These are phyloP conservation scores for Biancaea sappan DNA, from an alignment of 306 rosid species.

Conservation along the genomic window DNA sequence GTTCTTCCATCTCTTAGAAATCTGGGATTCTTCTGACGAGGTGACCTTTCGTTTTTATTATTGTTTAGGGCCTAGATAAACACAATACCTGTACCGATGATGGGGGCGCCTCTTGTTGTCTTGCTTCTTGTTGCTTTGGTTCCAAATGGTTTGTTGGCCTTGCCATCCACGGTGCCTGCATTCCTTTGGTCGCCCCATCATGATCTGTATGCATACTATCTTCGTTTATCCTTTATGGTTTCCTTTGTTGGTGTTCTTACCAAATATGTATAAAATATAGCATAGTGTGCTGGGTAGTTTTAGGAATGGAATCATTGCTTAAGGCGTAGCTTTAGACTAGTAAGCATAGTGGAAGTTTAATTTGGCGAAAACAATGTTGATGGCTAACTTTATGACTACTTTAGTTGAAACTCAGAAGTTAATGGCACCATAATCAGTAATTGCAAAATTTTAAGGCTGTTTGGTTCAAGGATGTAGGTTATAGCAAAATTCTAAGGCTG, in stretches of 20 bases:
- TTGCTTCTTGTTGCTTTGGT: slow-evolving; percentile 45
- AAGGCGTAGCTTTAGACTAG: neutral
- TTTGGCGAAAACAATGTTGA: neutral
- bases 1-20: neutral
- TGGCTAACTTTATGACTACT: neutral
- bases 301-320: neutral
- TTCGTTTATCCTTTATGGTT: neutral
- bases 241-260: neutral
- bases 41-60: neutral
- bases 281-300: neutral
- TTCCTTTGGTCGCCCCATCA: slow-evolving; percentile 85
- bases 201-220: slow-evolving; percentile 33
- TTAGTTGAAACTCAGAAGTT: neutral
- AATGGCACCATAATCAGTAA: neutral
- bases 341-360: neutral
- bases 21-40: neutral
- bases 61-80: slow-evolving; percentile 38
- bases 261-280: neutral
- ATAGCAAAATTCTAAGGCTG: neutral
- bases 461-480: neutral
- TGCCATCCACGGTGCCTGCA: slow-evolving; percentile 77
- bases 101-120: slow-evolving; percentile 41
- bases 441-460: neutral
- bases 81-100: slow-evolving; percentile 21
- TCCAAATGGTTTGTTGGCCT: slow-evolving; percentile 48